Percentiles rank a stretch among this genome's conserved stretches.
phyloP scores from a whole-genome alignment of 768 basidiomycete genomes.

The Podaxis carcinomalis region DNA sequence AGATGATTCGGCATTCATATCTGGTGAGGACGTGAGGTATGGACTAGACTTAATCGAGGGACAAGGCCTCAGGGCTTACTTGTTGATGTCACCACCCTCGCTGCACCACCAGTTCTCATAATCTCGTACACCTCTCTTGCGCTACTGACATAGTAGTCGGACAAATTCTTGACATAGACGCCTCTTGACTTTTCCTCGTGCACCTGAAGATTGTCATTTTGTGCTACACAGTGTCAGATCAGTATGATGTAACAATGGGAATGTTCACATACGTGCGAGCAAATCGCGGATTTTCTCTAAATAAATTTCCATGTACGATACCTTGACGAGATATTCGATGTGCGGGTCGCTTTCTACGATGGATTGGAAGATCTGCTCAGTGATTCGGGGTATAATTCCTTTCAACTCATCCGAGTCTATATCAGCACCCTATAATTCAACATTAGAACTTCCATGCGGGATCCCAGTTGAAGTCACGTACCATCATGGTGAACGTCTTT shows the following conservation, averaged over 20 bases:
- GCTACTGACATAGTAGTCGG: constrained; percentile 97
- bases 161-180: constrained; percentile 96
- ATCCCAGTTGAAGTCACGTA: constrained; percentile 20
- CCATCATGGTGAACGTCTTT: constrained; percentile 99
- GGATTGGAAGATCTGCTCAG: constrained; percentile 97
- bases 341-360: constrained; percentile 94
- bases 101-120: constrained; percentile 93
- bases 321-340: constrained; percentile 98
- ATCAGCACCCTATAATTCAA: constrained; percentile 74
- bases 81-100: constrained; percentile 90
- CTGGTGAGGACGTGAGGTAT: constrained; percentile 34
- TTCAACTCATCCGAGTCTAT: constrained; percentile 92
- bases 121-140: constrained; percentile 97
- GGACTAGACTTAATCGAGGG: background rate
- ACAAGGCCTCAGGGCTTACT: constrained; percentile 48
- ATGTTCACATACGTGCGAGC: constrained; percentile 73
- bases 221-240: constrained; percentile 45
- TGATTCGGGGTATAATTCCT: constrained; percentile 97
- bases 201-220: constrained; percentile 97
- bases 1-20: constrained; percentile 99
- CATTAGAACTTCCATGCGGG: background rate
- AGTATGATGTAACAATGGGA: background rate
- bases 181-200: constrained; percentile 98
- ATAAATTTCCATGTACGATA: constrained; percentile 99
- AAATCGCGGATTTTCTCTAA: constrained; percentile 94